phyloP scores from a whole-genome alignment of 768 basidiomycete genomes.

The Asterophora parasitica region DNA sequence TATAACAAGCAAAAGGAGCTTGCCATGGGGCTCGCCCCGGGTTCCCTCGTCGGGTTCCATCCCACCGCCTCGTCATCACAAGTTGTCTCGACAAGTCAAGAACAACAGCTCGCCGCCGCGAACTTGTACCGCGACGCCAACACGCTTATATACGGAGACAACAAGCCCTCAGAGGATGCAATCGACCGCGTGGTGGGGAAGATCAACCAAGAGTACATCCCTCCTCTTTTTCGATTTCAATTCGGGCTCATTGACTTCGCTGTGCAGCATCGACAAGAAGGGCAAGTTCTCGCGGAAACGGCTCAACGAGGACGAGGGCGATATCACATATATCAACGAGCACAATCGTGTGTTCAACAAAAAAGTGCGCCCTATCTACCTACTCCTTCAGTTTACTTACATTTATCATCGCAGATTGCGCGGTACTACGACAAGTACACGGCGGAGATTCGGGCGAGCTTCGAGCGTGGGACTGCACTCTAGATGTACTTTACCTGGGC shows the following conservation, averaged over 20 bases:
- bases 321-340: conserved; percentile 99
- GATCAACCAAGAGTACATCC: conserved; percentile 86
- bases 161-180: conserved; percentile 91
- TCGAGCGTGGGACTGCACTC: conserved; percentile 94
- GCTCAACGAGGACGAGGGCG: conserved; percentile 88
- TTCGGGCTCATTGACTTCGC: conserved; percentile 2
- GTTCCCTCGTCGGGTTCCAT: conserved; percentile 62
- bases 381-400: background rate
- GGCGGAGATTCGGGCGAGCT: conserved; percentile 91
- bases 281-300: conserved; percentile 85
- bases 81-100: conserved; percentile 50
- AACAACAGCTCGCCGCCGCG: conserved; percentile 70
- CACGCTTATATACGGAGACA: conserved; percentile 89
- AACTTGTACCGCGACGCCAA: conserved; percentile 92
- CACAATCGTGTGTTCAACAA: conserved; percentile 97
- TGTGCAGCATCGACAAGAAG: conserved; percentile 78
- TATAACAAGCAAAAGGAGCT: conserved; percentile 91
- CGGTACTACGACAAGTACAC: conserved; percentile 98
- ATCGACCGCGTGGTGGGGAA: conserved; percentile 89
- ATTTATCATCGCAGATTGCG: conserved; percentile 55
- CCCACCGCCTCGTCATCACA: conserved; percentile 41
- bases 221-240: background rate
- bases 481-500: too few species aligned
- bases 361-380: conserved; percentile 49
- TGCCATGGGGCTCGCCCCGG: conserved; percentile 69